phyloP scores from a whole-genome alignment of 768 basidiomycete species.

The Trametes villosa region DNA sequence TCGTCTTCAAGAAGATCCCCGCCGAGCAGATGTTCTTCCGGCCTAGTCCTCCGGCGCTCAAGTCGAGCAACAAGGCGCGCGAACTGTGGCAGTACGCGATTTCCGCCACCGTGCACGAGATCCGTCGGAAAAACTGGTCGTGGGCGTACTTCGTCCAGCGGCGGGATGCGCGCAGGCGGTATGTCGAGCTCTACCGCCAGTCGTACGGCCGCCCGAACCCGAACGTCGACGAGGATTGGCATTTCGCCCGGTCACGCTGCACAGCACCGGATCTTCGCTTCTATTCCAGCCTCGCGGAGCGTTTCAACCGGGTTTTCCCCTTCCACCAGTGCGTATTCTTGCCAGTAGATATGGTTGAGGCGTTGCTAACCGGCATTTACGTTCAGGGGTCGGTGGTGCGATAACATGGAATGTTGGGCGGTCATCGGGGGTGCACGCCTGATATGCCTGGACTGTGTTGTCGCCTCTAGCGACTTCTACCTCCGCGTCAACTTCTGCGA shows the following conservation, averaged over 20 bases:
- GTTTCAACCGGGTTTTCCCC: no score
- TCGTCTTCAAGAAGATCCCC: conserved; percentile 21
- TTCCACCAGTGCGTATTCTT: no score
- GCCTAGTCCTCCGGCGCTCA: conserved; percentile 3
- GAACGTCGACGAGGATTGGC: not conserved
- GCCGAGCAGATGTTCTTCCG: conserved; percentile 14
- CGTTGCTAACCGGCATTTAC: no score
- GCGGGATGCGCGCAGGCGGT: conserved; percentile 10
- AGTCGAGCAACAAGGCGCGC: not conserved
- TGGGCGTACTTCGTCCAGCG: conserved; percentile 25
- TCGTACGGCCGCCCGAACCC: not conserved
- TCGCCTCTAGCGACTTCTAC: not conserved
- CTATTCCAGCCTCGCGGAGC: no score
- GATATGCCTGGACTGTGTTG: not conserved
- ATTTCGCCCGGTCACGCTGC: not conserved
- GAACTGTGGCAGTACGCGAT: conserved; percentile 23
- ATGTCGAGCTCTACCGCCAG: not conserved
- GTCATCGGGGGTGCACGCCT: not conserved
- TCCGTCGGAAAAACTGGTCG: conserved; percentile 21
- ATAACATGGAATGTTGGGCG: no score
- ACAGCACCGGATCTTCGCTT: no score
- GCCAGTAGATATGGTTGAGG: no score
- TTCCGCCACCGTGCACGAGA: conserved; percentile 5
- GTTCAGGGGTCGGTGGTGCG: no score
- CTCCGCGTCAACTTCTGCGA: conserved; percentile 1